Base-by-base conservation (phyloP, 371 early-diverging fungal species). In the Mucor saturninus region DNA sequence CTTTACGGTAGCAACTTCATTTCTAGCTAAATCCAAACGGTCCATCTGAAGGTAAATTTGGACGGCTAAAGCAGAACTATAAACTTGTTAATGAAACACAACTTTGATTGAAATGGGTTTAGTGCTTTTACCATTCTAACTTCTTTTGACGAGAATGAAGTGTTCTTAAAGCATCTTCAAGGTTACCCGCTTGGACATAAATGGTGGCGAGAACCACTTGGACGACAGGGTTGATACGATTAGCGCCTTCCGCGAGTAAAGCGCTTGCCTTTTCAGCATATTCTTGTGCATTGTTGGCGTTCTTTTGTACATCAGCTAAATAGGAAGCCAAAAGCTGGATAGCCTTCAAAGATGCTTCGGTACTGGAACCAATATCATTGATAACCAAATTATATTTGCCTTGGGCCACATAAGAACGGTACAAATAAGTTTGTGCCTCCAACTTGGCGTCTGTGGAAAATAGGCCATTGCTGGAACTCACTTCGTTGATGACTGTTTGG, bases 11-110 rank as follows among this genome's bases (percentile, higher is more conserved):
- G 81, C 81, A 13, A 94, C 77, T 61, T 92, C 90, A 74, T 91
- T 89, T 66, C 87, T 86, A 28, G 98, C 98, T 66, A 97, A 72
- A 73, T 97, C 97, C 29, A 88, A 60, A 39, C 97, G 88, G 74
- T 95, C 85, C 71, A 97, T 82, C 57, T 82, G 82, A 42, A 96
- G 72, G 59, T 93, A 92, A 15, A 89, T 84, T 53, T 93, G 94
- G 14, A 91, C 85, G 14, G 89, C 89, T 51, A 95, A 74, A 0
- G 92, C 89, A 54, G 86, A 84, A 74, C 93, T 93, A 7, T 42
- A 5, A 35, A 15, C 4, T n/a, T 5, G 5, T 11, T 32, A n/a
- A 35, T 31, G n/a, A 32, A 7, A n/a, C 42, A 40, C 21, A 9
- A 53, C 8, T 59, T 43, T 14, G n/a, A n/a, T n/a, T 21, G 21